Evolutionary conservation across 768 basidiomycete genomes (phyloP).

Genomic region (Rhizopogon salebrosus): DNA sequence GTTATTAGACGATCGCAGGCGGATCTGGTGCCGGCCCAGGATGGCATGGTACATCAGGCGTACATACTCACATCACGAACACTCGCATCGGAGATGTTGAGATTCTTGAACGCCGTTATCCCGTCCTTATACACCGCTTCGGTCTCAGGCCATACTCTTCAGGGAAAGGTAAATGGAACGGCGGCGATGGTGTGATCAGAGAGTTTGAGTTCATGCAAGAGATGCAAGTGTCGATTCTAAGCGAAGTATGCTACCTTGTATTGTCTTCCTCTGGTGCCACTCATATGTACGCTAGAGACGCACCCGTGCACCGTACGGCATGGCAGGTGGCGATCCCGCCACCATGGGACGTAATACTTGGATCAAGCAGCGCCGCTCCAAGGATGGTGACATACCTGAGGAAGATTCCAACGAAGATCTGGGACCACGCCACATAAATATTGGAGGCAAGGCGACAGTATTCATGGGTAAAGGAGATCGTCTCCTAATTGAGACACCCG

Average conservation of each 20-base stretch:
- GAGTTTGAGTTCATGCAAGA: slow-evolving; percentile 79
- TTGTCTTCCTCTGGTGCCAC: neutral
- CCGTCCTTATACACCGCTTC: slow-evolving; percentile 84
- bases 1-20: slow-evolving; percentile 79
- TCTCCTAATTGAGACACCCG: slow-evolving; percentile 81
- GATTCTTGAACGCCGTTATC: slow-evolving; percentile 89
- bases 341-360: slow-evolving; percentile 80
- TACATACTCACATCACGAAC: slow-evolving; percentile 92
- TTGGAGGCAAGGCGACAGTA: slow-evolving; percentile 85
- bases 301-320: slow-evolving; percentile 80
- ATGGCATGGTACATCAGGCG: slow-evolving; percentile 92
- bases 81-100: slow-evolving; percentile 93
- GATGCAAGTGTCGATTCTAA: slow-evolving; percentile 84
- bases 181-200: slow-evolving; percentile 81
- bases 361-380: slow-evolving; percentile 63
- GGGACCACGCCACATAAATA: slow-evolving; percentile 63
- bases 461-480: slow-evolving; percentile 86
- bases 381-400: slow-evolving; percentile 62
- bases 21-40: slow-evolving; percentile 86
- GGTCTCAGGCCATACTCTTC: slow-evolving; percentile 66
- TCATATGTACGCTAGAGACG: slow-evolving; percentile 48
- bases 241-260: slow-evolving; percentile 51
- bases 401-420: slow-evolving; percentile 18
- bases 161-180: slow-evolving; percentile 66
- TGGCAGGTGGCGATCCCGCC: slow-evolving; percentile 74